These are phyloP conservation scores for Logfia minima DNA, from an alignment of 129 eudicot genomes.

Conservation along the genomic window DNA sequence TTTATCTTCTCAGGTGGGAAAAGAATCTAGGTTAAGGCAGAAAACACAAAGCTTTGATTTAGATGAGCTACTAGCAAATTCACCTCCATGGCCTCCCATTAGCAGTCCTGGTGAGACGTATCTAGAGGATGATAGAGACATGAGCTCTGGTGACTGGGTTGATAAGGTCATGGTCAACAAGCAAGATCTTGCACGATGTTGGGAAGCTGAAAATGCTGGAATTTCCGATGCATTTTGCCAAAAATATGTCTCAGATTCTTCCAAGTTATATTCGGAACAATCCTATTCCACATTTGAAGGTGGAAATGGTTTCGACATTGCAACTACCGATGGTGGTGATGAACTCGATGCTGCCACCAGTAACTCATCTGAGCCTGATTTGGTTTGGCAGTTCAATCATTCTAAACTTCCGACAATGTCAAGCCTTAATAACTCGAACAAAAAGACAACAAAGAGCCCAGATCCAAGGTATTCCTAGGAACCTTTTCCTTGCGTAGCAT, in stretches of 20 bases:
- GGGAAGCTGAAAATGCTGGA: constrained; percentile 63
- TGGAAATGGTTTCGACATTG: constrained; percentile 53
- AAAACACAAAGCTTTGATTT: constrained; percentile 81
- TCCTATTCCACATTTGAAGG: constrained; percentile 42
- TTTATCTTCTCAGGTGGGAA: constrained; percentile 38
- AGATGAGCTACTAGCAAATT: constrained; percentile 72
- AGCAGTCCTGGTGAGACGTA: constrained; percentile 54
- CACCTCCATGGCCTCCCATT: constrained; percentile 91
- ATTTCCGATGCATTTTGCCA: constrained; percentile 56
- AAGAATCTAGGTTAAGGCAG: constrained; percentile 53
- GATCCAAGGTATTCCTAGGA: constrained; percentile 58
- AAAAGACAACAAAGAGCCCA: constrained; percentile 59
- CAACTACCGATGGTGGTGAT: constrained; percentile 60
- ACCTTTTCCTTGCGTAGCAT: background rate
- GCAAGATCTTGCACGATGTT: constrained; percentile 63
- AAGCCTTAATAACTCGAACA: constrained; percentile 44
- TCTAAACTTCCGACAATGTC: constrained; percentile 59
- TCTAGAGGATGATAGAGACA: constrained; percentile 67
- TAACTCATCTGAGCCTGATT: constrained; percentile 91
- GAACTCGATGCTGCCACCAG: constrained; percentile 96
- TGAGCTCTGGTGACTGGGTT: constrained; percentile 81
- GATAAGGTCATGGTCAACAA: constrained; percentile 98
- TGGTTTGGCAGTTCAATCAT: constrained; percentile 83
- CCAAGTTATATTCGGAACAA: constrained; percentile 58
- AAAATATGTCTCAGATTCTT: constrained; percentile 55